A percentile compares a stretch with the other conserved stretches of the same genome.
Evolutionary conservation across 805 yeast species (phyloP).

Genomic region (Nakazawaea ishiwadae): DNA sequence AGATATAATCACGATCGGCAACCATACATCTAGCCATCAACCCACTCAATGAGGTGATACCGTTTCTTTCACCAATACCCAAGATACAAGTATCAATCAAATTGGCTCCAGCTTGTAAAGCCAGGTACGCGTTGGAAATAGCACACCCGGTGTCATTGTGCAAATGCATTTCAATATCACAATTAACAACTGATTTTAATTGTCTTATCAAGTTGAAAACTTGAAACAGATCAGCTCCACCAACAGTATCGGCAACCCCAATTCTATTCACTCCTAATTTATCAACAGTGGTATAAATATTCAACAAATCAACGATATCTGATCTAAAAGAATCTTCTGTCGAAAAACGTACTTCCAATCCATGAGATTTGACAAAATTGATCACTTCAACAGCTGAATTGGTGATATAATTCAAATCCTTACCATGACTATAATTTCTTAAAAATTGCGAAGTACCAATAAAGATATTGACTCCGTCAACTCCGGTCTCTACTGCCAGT

Average conservation of each 20-base stretch:
- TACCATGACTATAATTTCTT: slow-evolving; percentile 55
- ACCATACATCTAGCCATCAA: slow-evolving; percentile 62
- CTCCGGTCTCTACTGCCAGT: slow-evolving; percentile 59
- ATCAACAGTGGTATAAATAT: slow-evolving; percentile 56
- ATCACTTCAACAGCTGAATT: slow-evolving; percentile 54
- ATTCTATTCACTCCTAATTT: slow-evolving; percentile 59
- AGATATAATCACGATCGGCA: slow-evolving; percentile 54
- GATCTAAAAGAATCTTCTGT: slow-evolving; percentile 60
- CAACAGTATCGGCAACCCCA: slow-evolving; percentile 62
- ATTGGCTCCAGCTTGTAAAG: slow-evolving; percentile 59
- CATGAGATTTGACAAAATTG: slow-evolving; percentile 56
- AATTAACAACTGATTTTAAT: slow-evolving; percentile 48
- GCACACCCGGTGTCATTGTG: slow-evolving; percentile 65
- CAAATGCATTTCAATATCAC: slow-evolving; percentile 60
- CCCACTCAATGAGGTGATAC: slow-evolving; percentile 58
- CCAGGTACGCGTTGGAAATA: slow-evolving; percentile 58
- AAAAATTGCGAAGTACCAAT: slow-evolving; percentile 56
- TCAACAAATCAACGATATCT: slow-evolving; percentile 54
- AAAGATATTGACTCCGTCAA: slow-evolving; percentile 58
- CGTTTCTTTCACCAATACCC: slow-evolving; percentile 63
- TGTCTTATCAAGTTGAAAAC: slow-evolving; percentile 57
- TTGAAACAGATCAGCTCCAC: slow-evolving; percentile 62
- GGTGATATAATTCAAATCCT: slow-evolving; percentile 56
- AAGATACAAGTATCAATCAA: slow-evolving; percentile 53
- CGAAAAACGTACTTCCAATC: slow-evolving; percentile 53